phyloP scores from a whole-genome alignment of 2,329 filamentous ascomycete species.

The Diaporthe nobilis region DNA sequence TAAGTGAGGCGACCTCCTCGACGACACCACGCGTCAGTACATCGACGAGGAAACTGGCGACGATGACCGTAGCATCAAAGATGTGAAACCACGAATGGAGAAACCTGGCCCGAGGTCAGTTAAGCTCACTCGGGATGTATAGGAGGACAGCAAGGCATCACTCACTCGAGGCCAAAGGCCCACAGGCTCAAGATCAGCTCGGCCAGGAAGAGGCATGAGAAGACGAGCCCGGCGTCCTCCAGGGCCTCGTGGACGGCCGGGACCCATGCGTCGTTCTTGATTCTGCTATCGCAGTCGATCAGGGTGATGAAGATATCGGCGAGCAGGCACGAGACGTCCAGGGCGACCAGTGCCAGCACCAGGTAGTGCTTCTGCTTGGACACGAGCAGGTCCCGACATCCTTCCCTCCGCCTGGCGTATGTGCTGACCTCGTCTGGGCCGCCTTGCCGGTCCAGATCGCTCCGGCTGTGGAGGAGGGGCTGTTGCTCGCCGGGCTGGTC shows the following conservation, averaged over 20 bases:
- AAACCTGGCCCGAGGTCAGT: constrained; percentile 58
- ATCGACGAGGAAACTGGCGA: constrained; percentile 74
- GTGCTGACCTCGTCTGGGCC: constrained; percentile 23
- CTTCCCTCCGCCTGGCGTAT: constrained; percentile 29
- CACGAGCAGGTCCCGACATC: constrained; percentile 35
- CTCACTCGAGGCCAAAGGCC: constrained; percentile 73
- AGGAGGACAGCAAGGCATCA: constrained; percentile 40
- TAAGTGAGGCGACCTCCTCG: constrained; percentile 76
- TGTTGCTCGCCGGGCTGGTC: constrained; percentile 38
- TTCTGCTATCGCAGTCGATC: constrained; percentile 62
- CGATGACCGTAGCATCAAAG: constrained; percentile 75
- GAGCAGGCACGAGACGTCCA: constrained; percentile 62
- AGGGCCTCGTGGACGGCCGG: constrained; percentile 55
- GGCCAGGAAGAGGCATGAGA: constrained; percentile 75
- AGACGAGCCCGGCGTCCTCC: constrained; percentile 67
- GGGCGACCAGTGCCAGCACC: constrained; percentile 58
- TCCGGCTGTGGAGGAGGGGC: constrained; percentile 32
- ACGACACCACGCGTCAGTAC: constrained; percentile 70
- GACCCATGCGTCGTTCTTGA: constrained; percentile 58
- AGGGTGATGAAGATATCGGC: constrained; percentile 64
- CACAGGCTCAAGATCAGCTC: constrained; percentile 72
- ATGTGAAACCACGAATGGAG: constrained; percentile 72
- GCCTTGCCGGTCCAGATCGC: constrained; percentile 13
- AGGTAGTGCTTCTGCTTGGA: constrained; percentile 59
- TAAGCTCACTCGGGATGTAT: not conserved